Evolutionary conservation across 2,329 filamentous ascomycete species (phyloP).

Genomic region (Fusarium albidum): DNA sequence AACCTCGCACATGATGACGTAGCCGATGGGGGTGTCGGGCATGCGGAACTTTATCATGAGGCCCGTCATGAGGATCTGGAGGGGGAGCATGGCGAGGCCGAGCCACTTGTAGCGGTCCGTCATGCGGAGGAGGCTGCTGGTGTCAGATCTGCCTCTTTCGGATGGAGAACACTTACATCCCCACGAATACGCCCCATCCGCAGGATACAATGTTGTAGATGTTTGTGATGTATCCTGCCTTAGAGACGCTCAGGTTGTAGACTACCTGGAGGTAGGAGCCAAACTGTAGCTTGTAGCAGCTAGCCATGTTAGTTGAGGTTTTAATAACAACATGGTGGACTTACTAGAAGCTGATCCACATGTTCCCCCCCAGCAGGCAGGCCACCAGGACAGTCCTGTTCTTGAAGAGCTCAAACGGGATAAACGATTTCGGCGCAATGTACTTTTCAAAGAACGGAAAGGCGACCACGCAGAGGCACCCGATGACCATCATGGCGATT

Average conservation of each 20-base stretch:
- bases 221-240: slow-evolving; percentile 23
- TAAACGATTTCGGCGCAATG: slow-evolving; percentile 46
- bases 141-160: slow-evolving; percentile 33
- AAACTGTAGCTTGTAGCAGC: slow-evolving; percentile 22
- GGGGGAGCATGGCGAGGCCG: slow-evolving; percentile 43
- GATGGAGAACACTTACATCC: slow-evolving; percentile 16
- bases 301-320: too few relatives aligned
- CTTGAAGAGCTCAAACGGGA: slow-evolving; percentile 42
- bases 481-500: slow-evolving; percentile 58
- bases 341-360: slow-evolving; percentile 23
- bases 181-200: slow-evolving; percentile 9
- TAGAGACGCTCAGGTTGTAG: slow-evolving; percentile 12
- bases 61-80: slow-evolving; percentile 55
- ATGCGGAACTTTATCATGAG: slow-evolving; percentile 63
- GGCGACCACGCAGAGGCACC: slow-evolving; percentile 53
- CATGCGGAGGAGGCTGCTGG: slow-evolving; percentile 40
- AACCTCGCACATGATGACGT: slow-evolving; percentile 44
- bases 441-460: slow-evolving; percentile 64
- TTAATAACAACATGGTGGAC: too few relatives aligned
- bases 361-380: slow-evolving; percentile 15
- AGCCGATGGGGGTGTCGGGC: slow-evolving; percentile 50
- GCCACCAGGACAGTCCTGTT: slow-evolving; percentile 55
- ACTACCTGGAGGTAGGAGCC: slow-evolving; percentile 24
- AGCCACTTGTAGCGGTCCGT: slow-evolving; percentile 45
- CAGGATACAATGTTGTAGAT: slow-evolving; percentile 21